phyloP scores from a whole-genome alignment of 192 early-diverging fungal genomes.

The Dissophora ornata region DNA sequence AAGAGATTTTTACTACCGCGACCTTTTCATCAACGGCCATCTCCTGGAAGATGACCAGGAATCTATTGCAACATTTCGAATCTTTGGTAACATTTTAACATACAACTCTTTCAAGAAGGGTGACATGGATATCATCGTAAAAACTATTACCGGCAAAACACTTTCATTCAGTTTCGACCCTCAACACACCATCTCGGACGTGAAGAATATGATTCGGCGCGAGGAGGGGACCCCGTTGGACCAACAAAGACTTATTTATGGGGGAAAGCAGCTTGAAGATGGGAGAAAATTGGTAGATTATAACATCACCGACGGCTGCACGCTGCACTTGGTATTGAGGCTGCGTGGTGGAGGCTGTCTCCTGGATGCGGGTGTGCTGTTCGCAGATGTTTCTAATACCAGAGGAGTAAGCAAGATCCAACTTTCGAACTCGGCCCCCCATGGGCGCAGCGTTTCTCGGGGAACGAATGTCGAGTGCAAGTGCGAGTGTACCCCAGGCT shows the following conservation, averaged over 20 bases:
- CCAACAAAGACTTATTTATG: neutral
- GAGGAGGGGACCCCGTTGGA: no score
- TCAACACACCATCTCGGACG: no score
- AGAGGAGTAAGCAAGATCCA: neutral
- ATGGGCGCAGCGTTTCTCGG: neutral
- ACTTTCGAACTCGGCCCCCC: neutral
- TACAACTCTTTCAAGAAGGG: no score
- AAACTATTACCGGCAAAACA: neutral
- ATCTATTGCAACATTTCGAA: neutral
- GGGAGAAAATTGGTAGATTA: neutral
- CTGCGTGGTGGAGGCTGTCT: neutral
- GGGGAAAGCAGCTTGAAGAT: neutral
- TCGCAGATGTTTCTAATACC: neutral
- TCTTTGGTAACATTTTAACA: neutral
- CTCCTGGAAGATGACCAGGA: neutral
- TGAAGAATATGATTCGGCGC: no score
- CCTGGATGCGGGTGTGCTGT: neutral
- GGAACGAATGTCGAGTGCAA: constrained; percentile 20
- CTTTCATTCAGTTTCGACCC: no score
- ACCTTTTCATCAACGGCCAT: neutral
- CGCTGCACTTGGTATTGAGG: neutral
- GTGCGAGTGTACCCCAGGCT: constrained; percentile 1
- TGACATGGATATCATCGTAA: neutral
- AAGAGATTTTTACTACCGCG: neutral
- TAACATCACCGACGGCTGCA: neutral